These are phyloP conservation scores for Suillus bovinus DNA, from an alignment of 768 basidiomycete species.

Conservation along the genomic window DNA sequence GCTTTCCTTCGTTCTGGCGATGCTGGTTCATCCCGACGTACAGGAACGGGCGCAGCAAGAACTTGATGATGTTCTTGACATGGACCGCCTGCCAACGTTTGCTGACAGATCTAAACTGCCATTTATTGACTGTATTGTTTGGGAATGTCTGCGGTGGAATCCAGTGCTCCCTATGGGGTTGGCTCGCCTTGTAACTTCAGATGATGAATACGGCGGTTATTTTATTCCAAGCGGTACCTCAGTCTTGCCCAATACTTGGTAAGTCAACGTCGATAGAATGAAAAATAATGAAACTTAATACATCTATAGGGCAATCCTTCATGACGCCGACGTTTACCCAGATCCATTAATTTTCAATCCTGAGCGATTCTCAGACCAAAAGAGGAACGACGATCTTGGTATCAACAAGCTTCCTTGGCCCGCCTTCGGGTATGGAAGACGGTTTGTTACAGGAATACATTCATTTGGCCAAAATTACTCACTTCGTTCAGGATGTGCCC, in stretches of 20 bases:
- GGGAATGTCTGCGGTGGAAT: slow-evolving; percentile 44
- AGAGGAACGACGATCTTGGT: slow-evolving; percentile 27
- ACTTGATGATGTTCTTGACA: slow-evolving; percentile 48
- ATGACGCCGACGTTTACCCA: slow-evolving; percentile 39
- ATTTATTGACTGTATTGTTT: slow-evolving; percentile 36
- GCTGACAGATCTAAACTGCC: slow-evolving; percentile 43
- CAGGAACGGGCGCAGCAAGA: slow-evolving; percentile 51
- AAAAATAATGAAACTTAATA: slow-evolving; percentile 17
- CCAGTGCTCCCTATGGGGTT: slow-evolving; percentile 34
- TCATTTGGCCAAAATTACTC: not conserved
- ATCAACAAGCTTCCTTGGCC: slow-evolving; percentile 38
- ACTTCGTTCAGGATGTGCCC: slow-evolving; percentile 40
- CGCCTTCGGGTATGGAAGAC: slow-evolving; percentile 44
- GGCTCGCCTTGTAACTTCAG: slow-evolving; percentile 29
- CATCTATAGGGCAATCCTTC: slow-evolving; percentile 42
- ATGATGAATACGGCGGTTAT: slow-evolving; percentile 48
- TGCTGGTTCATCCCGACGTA: slow-evolving; percentile 53
- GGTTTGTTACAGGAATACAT: slow-evolving; percentile 24
- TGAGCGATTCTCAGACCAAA: slow-evolving; percentile 33
- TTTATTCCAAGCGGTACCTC: slow-evolving; percentile 46
- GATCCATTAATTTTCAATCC: slow-evolving; percentile 42
- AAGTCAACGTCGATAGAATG: slow-evolving; percentile 17
- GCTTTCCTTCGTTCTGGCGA: slow-evolving; percentile 51
- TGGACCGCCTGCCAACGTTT: slow-evolving; percentile 46
- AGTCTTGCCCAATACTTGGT: slow-evolving; percentile 51